Evolutionary conservation across 2,329 filamentous ascomycete genomes (phyloP).

Genomic region (Helminthosporium solani): DNA sequence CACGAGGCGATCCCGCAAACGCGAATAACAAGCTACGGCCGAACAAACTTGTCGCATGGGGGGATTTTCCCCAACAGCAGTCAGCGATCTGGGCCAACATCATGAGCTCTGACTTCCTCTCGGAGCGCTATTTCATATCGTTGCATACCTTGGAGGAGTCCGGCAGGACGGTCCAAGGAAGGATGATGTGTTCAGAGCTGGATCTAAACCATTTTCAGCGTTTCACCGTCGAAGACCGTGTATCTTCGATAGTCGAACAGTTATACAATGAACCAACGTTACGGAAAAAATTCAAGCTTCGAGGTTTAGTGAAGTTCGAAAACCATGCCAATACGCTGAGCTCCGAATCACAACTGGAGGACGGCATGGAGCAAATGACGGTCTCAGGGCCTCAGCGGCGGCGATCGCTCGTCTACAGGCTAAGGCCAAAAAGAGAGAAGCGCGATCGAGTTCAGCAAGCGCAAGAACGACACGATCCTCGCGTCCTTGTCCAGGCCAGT

Average conservation of each 20-base stretch:
- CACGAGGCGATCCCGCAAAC: slow-evolving; percentile 20
- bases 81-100: slow-evolving; percentile 17
- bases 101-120: slow-evolving; percentile 15
- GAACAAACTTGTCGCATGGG: slow-evolving; percentile 11
- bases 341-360: slow-evolving; percentile 13
- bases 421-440: too few relatives aligned
- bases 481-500: slow-evolving; percentile 34
- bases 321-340: slow-evolving; percentile 25
- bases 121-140: slow-evolving; percentile 17
- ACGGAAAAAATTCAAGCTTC: slow-evolving; percentile 13
- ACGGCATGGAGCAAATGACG: slow-evolving; percentile 13
- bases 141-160: slow-evolving; percentile 16
- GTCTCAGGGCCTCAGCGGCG: slow-evolving; percentile 8
- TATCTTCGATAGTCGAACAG: slow-evolving; percentile 14
- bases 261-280: slow-evolving; percentile 12
- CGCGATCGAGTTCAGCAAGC: too few relatives aligned
- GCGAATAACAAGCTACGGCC: slow-evolving; percentile 21
- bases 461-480: slow-evolving; percentile 9
- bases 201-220: slow-evolving; percentile 19
- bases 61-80: slow-evolving; percentile 17
- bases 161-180: slow-evolving; percentile 9
- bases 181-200: slow-evolving; percentile 18
- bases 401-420: slow-evolving; percentile 17
- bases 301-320: slow-evolving; percentile 19
- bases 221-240: slow-evolving; percentile 17